These are phyloP conservation scores for Globisporangium barbulae DNA, from an alignment of 352 stramenopile genomes.

Conservation along the genomic window DNA sequence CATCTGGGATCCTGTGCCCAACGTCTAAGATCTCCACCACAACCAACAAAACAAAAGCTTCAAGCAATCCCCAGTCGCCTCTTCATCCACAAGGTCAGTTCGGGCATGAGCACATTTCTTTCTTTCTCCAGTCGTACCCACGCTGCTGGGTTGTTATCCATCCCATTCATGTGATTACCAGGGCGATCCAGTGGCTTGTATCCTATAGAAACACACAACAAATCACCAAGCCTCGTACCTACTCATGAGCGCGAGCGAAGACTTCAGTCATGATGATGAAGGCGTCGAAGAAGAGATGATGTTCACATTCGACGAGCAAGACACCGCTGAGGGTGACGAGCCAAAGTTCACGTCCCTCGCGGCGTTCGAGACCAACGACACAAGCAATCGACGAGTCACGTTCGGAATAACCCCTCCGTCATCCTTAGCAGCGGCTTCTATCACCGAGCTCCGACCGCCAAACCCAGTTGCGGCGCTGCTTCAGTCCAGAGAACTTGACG, in stretches of 20 bases:
- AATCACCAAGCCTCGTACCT: background rate
- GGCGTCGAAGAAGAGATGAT: constrained; percentile 68
- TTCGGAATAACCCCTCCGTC: constrained; percentile 2
- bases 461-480: constrained; percentile 20
- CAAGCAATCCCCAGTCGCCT: background rate
- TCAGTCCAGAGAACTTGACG: constrained; percentile 8
- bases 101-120: background rate
- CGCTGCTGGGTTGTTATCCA: background rate
- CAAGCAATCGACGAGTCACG: constrained; percentile 6
- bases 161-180: background rate
- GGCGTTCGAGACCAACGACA: constrained; percentile 9
- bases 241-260: constrained; percentile 26
- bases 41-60: no score
- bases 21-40: background rate
- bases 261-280: constrained; percentile 22
- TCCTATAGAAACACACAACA: background rate
- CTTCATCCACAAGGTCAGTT: background rate
- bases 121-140: background rate
- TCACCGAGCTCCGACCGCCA: constrained; percentile 6
- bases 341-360: constrained; percentile 15
- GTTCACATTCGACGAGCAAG: constrained; percentile 68
- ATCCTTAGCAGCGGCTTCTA: background rate
- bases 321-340: constrained; percentile 12
- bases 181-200: background rate
- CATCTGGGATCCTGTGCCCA: background rate